Base-by-base conservation (phyloP, 2,329 filamentous ascomycete genomes). In the Pyrenochaeta sp. region DNA sequence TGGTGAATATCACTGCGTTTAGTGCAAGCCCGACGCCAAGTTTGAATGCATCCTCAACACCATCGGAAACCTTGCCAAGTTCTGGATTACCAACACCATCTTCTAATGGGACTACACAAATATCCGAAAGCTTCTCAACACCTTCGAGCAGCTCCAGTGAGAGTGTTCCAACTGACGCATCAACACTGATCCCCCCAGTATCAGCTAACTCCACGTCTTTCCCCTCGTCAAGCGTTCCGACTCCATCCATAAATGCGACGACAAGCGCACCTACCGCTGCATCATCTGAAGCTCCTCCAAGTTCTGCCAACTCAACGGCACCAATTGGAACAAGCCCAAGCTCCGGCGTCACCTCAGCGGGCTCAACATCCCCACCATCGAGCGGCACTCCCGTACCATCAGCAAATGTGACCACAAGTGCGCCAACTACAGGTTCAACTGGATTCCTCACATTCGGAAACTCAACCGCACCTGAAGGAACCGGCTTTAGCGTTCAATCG, bases 181-280 rank as follows among this genome's bases (percentile, higher is more conserved):
- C 35, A 10, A 21, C 26, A 35, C 18, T 17, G 3, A 9, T 40
- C 6, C 37, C 35, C 9, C 31, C 44, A 8, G 7, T 43, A 11
- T 48, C 38, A 2, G 23, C 38, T 21, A 47, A 44, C 34, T 50
- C 47, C 6, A 50, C 27, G 23, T 31, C 31, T 11, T 19, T 13
- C 19, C 23, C 20, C 3, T 32, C 40, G 4, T 26, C 31, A 11
- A 27, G 13, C 18, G 11, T 41, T 24, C 38, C 22, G 21, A 14
- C n/a, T 14, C 22, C 18, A 13, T 36, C 24, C 8, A 28, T 6
- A 7, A 43, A 43, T 19, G 21, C 23, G 4, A 43, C 23, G 15
- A n/a, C 14, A 17, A 17, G 23, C 10, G 7, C 24, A n/a, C 19
- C 35, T 7, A 38, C 13, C 1, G 34, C 27, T 6, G 42, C 22